Conservation (phyloP, 768 basidiomycete genomes). For the Leccinum imitatum region DNA sequence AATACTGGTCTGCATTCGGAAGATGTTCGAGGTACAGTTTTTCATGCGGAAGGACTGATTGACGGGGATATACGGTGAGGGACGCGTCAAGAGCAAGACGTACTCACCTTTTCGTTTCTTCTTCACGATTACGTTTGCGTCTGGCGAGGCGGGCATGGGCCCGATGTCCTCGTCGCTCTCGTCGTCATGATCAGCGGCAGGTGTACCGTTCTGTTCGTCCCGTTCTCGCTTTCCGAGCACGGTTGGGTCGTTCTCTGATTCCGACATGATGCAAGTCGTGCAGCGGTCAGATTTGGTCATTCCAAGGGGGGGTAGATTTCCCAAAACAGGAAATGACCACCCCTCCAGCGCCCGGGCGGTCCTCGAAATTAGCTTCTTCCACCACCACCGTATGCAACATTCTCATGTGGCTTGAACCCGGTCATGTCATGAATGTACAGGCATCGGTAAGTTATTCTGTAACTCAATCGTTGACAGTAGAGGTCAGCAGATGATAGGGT, state of each 20-base stretch:
- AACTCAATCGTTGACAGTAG: no score
- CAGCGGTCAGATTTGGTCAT: no score
- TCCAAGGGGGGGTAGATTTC: no score
- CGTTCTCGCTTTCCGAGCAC: conserved; percentile 67
- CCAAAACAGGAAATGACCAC: no score
- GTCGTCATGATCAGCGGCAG: conserved; percentile 30
- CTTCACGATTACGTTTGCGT: conserved; percentile 42
- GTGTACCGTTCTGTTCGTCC: conserved; percentile 23
- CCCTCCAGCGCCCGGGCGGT: no score
- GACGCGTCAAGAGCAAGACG: not conserved
- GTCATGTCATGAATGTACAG: no score
- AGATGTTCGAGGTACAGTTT: conserved; percentile 89
- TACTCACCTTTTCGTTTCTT: conserved; percentile 83
- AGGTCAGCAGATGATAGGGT: no score
- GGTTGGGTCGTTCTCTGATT: conserved; percentile 48
- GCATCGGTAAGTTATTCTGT: no score
- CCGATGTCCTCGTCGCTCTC: conserved; percentile 79
- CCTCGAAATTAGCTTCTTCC: no score
- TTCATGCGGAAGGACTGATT: conserved; percentile 88
- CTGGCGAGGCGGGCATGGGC: conserved; percentile 75
- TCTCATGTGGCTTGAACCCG: no score
- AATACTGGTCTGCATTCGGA: conserved; percentile 90
- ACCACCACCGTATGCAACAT: no score
- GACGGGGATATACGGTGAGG: conserved; percentile 19
- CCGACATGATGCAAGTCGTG: conserved; percentile 35